Evolutionary conservation across 2,329 filamentous ascomycete genomes (phyloP), one percentile per base, ranked within the genome.

Genomic region (Ascochyta koolunga): DNA sequence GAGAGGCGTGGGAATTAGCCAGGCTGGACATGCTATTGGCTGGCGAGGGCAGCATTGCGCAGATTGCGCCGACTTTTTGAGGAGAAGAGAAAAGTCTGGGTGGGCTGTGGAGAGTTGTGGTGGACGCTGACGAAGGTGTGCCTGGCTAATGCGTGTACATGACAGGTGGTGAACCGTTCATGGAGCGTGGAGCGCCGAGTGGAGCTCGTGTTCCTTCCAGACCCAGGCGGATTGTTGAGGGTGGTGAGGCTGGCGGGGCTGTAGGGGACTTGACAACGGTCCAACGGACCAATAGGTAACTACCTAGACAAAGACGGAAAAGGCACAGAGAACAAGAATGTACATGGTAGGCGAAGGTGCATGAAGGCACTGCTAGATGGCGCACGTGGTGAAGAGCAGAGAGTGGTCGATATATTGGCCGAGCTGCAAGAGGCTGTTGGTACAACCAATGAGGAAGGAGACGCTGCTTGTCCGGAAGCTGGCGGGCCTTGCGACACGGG

Each of bases 351-450:
- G n/a, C n/a, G n/a, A n/a, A n/a, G n/a, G n/a, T n/a, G n/a, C n/a
- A n/a, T n/a, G n/a, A 24, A 8, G 22, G 22, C 22, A 25, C 46
- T 42, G 45, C 29, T 32, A 50, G 52, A 35, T 29, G 32, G 39
- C 36, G 55, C 51, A 58, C 54, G 49, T 56, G 47, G 46, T 56
- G 33, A 43, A 48, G 21, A 39, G 35, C 42, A 40, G 40, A 39
- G 32, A 29, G 35, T 19, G 27, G 35, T 60, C 58, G 59, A 52
- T 67, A 68, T 68, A 66, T 66, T 68, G 62, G 60, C 59, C 59
- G 55, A 59, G 62, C 44, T 46, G 47, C 39, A 35, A 59, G 40
- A 55, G 50, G 56, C 53, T 52, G 15, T 45, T 22, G 18, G 9
- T 13, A 50, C 35, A 5, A 25, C 40, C 35, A 39, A 39, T 40